Percentiles rank a stretch among this genome's conserved stretches.
Evolutionary conservation across 192 early-diverging fungal species (phyloP).

Genomic region (Pecoramyces ruminantium): DNA sequence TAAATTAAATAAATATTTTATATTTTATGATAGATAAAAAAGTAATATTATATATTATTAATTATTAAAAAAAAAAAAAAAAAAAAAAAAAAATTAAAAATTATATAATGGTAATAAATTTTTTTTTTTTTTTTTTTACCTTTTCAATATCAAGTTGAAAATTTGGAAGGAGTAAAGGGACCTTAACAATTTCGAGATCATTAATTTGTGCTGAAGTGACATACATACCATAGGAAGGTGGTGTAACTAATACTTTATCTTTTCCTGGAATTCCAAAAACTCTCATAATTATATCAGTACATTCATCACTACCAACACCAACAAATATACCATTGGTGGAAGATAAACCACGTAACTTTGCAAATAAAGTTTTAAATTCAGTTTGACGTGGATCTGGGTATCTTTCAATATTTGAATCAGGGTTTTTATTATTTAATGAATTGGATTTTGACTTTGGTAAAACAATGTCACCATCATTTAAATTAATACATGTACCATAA

Average conservation of each 20-base stretch:
- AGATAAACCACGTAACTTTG: conserved; percentile 50
- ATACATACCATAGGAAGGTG: conserved; percentile 99
- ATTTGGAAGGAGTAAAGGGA: conserved; percentile 25
- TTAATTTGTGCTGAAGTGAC: conserved; percentile 82
- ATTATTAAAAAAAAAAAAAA: neutral
- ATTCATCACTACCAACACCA: conserved; percentile 94
- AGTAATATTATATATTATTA: too few relatives aligned
- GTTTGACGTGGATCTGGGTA: conserved; percentile 46
- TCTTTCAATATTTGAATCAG: too few relatives aligned
- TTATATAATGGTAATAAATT: too few relatives aligned
- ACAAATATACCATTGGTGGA: conserved; percentile 49
- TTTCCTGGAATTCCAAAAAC: conserved; percentile 75
- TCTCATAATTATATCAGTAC: conserved; percentile 76
- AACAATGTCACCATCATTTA: neutral
- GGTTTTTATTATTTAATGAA: too few relatives aligned
- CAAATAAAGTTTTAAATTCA: conserved; percentile 62
- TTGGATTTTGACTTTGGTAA: conserved; percentile 1
- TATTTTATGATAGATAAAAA: too few relatives aligned
- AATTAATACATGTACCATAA: neutral
- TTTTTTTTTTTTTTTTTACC: neutral
- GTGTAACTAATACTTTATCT: conserved; percentile 85
- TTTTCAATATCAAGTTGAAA: too few relatives aligned
- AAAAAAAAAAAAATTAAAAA: conserved; percentile 6
- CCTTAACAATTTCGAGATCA: conserved; percentile 78
- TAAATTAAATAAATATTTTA: too few relatives aligned